These are phyloP conservation scores for Yamadazyma sp. DNA, from an alignment of 1,139 yeast genomes.

Conservation along the genomic window DNA sequence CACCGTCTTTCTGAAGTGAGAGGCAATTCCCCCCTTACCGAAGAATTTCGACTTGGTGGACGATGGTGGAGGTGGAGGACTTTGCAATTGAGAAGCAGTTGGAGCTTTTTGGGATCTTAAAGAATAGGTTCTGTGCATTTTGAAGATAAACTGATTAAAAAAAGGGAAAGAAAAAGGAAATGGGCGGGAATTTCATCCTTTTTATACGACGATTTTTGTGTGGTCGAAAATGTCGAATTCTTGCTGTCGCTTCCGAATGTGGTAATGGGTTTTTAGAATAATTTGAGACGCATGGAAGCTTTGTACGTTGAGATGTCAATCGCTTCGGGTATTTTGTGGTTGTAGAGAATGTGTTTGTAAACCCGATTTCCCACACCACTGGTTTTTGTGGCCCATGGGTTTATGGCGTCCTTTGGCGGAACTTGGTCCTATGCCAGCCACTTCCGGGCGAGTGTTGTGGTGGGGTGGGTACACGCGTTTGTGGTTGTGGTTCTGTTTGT, in stretches of 20 bases:
- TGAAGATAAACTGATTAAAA: conserved; percentile 11
- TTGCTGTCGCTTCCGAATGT: conserved; percentile 1
- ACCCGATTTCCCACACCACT: too few relatives aligned
- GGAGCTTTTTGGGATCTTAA: conserved; percentile 95
- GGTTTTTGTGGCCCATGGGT: background rate
- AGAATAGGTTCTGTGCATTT: conserved; percentile 97
- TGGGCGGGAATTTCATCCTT: background rate
- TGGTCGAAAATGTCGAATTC: background rate
- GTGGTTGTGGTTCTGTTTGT: too few relatives aligned
- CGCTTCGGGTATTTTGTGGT: too few relatives aligned
- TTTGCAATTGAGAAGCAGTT: conserved; percentile 90
- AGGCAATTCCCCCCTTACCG: conserved; percentile 85
- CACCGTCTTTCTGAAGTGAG: conserved; percentile 77
- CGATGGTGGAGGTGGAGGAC: conserved; percentile 91
- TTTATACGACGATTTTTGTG: background rate
- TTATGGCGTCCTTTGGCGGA: background rate
- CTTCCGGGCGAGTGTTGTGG: too few relatives aligned
- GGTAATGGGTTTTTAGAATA: background rate
- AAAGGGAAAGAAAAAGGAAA: background rate
- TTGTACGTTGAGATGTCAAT: background rate
- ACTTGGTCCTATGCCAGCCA: too few relatives aligned
- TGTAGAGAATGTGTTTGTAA: too few relatives aligned
- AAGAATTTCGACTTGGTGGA: conserved; percentile 85
- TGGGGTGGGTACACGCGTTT: too few relatives aligned
- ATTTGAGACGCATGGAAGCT: background rate